Percentiles rank a stretch among this genome's conserved stretches.
Evolutionary conservation across 768 basidiomycete species (phyloP).

Genomic region (Terana coerulea): DNA sequence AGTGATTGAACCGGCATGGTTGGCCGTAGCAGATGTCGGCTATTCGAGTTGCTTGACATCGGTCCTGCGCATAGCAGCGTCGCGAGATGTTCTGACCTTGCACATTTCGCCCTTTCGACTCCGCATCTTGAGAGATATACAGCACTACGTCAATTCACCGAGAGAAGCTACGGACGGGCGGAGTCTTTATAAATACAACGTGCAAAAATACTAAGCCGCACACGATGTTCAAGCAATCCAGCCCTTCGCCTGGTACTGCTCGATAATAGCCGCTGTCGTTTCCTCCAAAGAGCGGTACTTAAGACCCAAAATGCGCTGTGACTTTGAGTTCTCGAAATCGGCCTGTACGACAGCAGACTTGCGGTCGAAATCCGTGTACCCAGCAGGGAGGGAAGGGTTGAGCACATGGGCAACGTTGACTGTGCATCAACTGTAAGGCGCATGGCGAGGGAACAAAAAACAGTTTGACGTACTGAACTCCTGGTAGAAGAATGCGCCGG

Average conservation of each 20-base stretch:
- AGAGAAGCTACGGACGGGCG: too few species aligned
- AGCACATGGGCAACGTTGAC: slow-evolving; percentile 10
- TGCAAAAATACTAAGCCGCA: too few species aligned
- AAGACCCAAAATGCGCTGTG: slow-evolving; percentile 10
- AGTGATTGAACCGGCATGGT: too few species aligned
- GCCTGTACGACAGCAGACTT: slow-evolving; percentile 18
- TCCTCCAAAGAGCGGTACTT: slow-evolving; percentile 6
- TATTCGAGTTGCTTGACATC: too few species aligned
- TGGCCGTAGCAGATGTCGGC: too few species aligned
- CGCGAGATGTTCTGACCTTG: too few species aligned
- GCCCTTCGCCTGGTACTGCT: slow-evolving; percentile 13
- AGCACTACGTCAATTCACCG: too few species aligned
- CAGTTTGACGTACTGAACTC: slow-evolving; percentile 10
- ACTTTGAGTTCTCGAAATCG: slow-evolving; percentile 12
- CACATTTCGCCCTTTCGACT: too few species aligned
- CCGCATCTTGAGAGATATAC: too few species aligned
- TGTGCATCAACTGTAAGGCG: background rate
- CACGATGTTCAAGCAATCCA: slow-evolving; percentile 7
- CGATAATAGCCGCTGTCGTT: slow-evolving; percentile 8
- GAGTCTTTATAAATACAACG: too few species aligned
- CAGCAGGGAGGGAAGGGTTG: slow-evolving; percentile 5
- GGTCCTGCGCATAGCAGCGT: too few species aligned
- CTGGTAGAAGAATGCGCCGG: slow-evolving; percentile 12
- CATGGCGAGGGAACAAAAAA: background rate
- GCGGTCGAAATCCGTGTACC: slow-evolving; percentile 15